phyloP scores from a whole-genome alignment of 805 yeast species.

The Schwanniomyces pseudopolymorphus region DNA sequence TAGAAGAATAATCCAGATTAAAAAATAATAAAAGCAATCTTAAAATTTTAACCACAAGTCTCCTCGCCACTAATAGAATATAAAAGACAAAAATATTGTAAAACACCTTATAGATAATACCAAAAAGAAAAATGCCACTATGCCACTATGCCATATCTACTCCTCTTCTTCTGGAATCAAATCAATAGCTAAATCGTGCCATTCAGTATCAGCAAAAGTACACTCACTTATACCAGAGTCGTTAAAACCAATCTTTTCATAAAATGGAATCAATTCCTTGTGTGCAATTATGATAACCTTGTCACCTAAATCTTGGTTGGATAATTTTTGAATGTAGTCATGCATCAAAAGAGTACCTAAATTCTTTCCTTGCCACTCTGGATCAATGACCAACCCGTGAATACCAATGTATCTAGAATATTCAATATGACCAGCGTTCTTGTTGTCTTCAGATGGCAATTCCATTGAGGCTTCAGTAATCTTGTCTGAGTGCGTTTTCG shows the following conservation, averaged over 20 bases:
- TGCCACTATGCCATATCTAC: conserved; percentile 9
- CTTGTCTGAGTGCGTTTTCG: conserved; percentile 55
- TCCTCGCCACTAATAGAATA: neutral
- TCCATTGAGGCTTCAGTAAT: conserved; percentile 63
- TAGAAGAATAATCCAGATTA: neutral
- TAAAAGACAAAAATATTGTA: neutral
- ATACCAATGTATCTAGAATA: conserved; percentile 71
- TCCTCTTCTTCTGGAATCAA: conserved; percentile 44
- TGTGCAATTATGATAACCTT: conserved; percentile 74
- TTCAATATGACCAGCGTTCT: conserved; percentile 67
- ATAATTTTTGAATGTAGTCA: conserved; percentile 87
- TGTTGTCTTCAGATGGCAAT: conserved; percentile 44
- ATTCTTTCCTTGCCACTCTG: conserved; percentile 76
- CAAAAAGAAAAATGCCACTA: neutral
- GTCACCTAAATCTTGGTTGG: conserved; percentile 84
- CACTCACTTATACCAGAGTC: conserved; percentile 66
- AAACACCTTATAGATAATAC: neutral
- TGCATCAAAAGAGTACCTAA: conserved; percentile 80
- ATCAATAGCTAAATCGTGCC: conserved; percentile 60
- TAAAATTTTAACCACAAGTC: neutral
- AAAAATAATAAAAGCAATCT: neutral
- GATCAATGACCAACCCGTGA: conserved; percentile 77
- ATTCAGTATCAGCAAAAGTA: conserved; percentile 54
- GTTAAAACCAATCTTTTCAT: conserved; percentile 77
- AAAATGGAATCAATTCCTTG: conserved; percentile 67